phyloP scores from a whole-genome alignment of 345 rosid species.

The Euclidium syriacum region DNA sequence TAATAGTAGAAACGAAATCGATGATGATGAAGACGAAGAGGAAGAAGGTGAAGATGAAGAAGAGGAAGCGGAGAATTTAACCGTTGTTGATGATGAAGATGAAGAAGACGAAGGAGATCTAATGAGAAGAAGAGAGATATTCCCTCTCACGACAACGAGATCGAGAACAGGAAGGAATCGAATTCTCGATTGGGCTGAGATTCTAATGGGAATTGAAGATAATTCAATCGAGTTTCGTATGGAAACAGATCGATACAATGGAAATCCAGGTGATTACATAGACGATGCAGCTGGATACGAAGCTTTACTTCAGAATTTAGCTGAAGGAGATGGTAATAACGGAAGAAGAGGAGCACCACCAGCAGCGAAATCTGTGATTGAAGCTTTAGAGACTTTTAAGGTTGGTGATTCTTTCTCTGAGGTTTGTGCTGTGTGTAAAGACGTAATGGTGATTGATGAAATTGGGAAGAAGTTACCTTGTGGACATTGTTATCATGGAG shows the following conservation, averaged over 20 bases:
- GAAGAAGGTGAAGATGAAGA: conserved; percentile 54
- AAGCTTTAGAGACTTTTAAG: conserved; percentile 39
- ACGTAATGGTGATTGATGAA: conserved; percentile 46
- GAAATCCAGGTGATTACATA: conserved; percentile 56
- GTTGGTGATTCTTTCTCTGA: conserved; percentile 19
- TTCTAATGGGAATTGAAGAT: conserved; percentile 61
- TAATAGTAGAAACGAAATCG: conserved; percentile 51
- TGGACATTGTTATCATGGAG: conserved; percentile 63
- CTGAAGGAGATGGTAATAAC: conserved; percentile 51
- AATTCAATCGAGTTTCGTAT: conserved; percentile 60
- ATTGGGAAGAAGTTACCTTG: conserved; percentile 53
- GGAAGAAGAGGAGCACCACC: conserved; percentile 68
- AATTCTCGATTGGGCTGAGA: conserved; percentile 71
- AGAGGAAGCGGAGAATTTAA: conserved; percentile 30
- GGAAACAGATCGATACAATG: conserved; percentile 46
- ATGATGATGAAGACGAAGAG: conserved; percentile 44
- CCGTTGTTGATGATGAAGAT: conserved; percentile 18
- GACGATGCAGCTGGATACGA: conserved; percentile 57
- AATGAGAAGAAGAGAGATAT: conserved; percentile 41
- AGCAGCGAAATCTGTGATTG: conserved; percentile 43
- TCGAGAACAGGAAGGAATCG: conserved; percentile 58
- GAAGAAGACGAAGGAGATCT: conserved; percentile 34
- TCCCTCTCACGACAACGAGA: conserved; percentile 43
- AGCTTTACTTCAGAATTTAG: conserved; percentile 58
- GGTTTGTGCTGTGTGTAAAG: conserved; percentile 60